Percentiles rank a stretch among this genome's conserved stretches.
These are phyloP conservation scores for Naematelia encephala DNA, from an alignment of 768 basidiomycete species.

Conservation along the genomic window DNA sequence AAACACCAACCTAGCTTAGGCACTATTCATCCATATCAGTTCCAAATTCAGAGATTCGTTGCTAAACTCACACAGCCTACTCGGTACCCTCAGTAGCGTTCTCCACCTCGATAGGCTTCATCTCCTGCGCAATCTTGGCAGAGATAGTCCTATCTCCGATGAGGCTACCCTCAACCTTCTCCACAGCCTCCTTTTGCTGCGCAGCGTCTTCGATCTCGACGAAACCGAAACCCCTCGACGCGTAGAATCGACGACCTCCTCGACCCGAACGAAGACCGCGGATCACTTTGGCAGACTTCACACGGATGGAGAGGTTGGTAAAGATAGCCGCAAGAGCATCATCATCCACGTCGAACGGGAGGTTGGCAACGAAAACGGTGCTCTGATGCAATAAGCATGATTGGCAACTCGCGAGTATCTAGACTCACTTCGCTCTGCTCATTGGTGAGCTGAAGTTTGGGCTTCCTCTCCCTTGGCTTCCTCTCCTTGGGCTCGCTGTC, in stretches of 20 bases:
- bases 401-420: background rate
- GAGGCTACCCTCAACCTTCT: conserved; percentile 79
- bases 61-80: background rate
- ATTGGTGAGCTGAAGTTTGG: conserved; percentile 35
- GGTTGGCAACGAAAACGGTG: conserved; percentile 92
- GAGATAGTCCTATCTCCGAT: conserved; percentile 79
- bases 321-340: conserved; percentile 74
- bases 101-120: conserved; percentile 54
- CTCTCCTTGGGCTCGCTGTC: conserved; percentile 24
- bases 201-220: conserved; percentile 88
- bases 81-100: conserved; percentile 21
- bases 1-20: background rate
- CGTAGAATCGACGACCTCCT: conserved; percentile 70
- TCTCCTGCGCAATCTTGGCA: conserved; percentile 93
- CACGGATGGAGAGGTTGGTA: conserved; percentile 75
- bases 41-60: background rate
- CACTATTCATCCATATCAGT: background rate
- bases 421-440: conserved; percentile 43
- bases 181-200: conserved; percentile 88
- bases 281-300: conserved; percentile 84
- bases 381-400: conserved; percentile 24
- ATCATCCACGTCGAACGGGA: conserved; percentile 90
- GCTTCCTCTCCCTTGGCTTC: conserved; percentile 32
- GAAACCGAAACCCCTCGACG: conserved; percentile 96
- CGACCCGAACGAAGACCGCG: conserved; percentile 20